Base-by-base conservation (phyloP, 164 flowering plant genomes). In the Magnolia officinalis region DNA sequence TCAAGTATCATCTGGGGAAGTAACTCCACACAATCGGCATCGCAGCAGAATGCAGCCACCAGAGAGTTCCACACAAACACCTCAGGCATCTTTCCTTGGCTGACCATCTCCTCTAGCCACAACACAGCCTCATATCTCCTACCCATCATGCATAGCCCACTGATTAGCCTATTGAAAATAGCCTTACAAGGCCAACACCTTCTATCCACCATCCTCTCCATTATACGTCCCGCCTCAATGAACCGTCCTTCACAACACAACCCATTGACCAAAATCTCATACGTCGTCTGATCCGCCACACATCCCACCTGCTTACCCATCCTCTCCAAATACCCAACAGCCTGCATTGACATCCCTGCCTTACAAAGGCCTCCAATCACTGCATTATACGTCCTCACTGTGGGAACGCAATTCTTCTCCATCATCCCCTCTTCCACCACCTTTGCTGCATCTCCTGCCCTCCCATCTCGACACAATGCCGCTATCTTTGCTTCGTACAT, bases 21-120 rank as follows among this genome's bases (percentile, higher is more conserved):
- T 18, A 19, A 50, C 51, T 52, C 71, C 26, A 31, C 19, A 29
- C 13, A 52, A 52, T 67, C 80, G 29, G 9, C 76, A 21, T 80
- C 80, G 61, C 77, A 67, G 66, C 86, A 86, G 20, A 86, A 74
- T 70, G 88, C 86, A 65, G 82, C 72, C 10, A 84, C 87, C 81
- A 91, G 78, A 9, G 89, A 82, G 21, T 76, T 73, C 98, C 96
- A 93, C 1, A 86, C 80, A 67, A 75, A 83, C 74, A 58, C 18
- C 19, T 86, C 85, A 0, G 98, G 97, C 24, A 78, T 72, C 75
- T 76, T 87, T 20, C 85, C 94, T 61, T 84, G 86, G 77, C 90
- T 85, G 19, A 92, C 77, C 97, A 92, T 94, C 88, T 94, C 97
- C 78, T 94, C 97, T 77, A 92, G 79, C 94, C 94, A 92, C 83